These are phyloP conservation scores for Aspergillus puulaauensis DNA, from an alignment of 2,329 filamentous ascomycete species.

Conservation along the genomic window DNA sequence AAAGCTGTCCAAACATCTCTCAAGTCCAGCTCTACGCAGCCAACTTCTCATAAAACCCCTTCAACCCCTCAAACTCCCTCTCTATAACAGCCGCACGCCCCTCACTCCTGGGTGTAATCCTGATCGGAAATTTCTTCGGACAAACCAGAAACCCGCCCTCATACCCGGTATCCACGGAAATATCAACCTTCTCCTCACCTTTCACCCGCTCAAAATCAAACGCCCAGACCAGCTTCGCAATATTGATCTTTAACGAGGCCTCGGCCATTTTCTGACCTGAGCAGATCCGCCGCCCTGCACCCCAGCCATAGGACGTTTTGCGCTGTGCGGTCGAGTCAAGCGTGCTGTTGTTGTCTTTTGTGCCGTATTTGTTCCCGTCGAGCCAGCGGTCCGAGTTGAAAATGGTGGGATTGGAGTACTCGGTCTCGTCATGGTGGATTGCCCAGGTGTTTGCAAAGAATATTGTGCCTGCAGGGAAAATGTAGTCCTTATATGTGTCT, in stretches of 20 bases:
- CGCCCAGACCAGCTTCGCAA: slow-evolving; percentile 2
- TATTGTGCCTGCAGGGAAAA: background rate
- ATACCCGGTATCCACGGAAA: background rate
- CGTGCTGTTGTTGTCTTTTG: background rate
- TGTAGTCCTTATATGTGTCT: slow-evolving; percentile 2
- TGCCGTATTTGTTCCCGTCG: background rate
- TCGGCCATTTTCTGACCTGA: slow-evolving; percentile 6
- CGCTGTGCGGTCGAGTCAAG: background rate
- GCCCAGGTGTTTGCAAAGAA: slow-evolving; percentile 6
- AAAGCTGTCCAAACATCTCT: too few relatives aligned
- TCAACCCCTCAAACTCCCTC: slow-evolving; percentile 2
- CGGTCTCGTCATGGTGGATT: background rate
- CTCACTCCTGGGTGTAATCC: background rate
- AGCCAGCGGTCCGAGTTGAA: slow-evolving; percentile 5
- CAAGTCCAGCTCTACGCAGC: background rate
- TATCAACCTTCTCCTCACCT: background rate
- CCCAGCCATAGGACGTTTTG: slow-evolving; percentile 4
- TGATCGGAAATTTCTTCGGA: slow-evolving; percentile 1
- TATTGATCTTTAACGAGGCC: slow-evolving; percentile 3
- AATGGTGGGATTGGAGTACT: background rate
- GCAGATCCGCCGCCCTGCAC: slow-evolving; percentile 2
- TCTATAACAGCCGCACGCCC: background rate
- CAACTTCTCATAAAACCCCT: background rate
- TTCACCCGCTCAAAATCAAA: background rate
- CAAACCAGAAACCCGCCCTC: background rate